Conservation (phyloP, 1,284 basidiomycete species). For the Naganishia liquefaciens region DNA sequence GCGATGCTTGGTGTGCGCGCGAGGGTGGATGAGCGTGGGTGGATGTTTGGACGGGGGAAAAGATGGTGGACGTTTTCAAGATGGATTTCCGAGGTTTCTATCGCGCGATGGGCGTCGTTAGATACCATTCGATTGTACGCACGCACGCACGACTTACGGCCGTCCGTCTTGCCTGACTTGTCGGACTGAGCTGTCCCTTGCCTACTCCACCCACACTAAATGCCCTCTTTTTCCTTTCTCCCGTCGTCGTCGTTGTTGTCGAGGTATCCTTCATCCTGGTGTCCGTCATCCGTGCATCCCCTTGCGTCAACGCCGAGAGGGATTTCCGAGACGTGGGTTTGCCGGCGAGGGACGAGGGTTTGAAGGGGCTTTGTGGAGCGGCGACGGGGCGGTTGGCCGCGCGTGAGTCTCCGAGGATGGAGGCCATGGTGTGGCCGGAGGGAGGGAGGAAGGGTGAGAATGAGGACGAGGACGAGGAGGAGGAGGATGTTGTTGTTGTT, state of each 20-base stretch:
- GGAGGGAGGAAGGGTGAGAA: background rate
- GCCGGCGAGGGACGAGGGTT: constrained; percentile 10
- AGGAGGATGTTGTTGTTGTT: background rate
- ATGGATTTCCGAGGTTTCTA: constrained; percentile 42
- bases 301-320: constrained; percentile 24
- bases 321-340: constrained; percentile 29
- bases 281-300: constrained; percentile 6
- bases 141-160: constrained; percentile 17
- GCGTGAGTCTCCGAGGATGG: constrained; percentile 14
- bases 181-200: constrained; percentile 28
- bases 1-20: background rate
- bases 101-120: too few species aligned
- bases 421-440: constrained; percentile 4
- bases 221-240: constrained; percentile 23
- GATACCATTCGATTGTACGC: too few species aligned
- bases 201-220: constrained; percentile 29
- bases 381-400: constrained; percentile 12
- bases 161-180: constrained; percentile 30
- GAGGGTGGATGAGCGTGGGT: background rate
- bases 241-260: background rate
- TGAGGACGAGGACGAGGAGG: background rate
- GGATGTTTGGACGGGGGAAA: constrained; percentile 16
- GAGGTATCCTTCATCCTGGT: background rate
- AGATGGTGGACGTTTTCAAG: constrained; percentile 31
- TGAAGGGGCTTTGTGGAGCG: constrained; percentile 23